Evolutionary conservation across 179 eudicot genomes (phyloP).

Genomic region (Silene noctiflora): DNA sequence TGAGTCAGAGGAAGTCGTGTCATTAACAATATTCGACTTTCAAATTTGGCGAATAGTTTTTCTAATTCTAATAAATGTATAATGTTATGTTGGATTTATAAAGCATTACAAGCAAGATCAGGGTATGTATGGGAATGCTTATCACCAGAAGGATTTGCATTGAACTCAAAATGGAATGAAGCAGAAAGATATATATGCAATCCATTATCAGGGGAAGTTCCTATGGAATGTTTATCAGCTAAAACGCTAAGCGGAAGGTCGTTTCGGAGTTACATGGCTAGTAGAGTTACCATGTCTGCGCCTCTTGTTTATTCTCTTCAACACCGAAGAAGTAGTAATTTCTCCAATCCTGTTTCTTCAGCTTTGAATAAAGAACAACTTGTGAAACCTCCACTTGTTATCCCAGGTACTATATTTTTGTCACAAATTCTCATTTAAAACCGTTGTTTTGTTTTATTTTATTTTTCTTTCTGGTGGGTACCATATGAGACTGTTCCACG

Average conservation of each 20-base stretch:
- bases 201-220: slow-evolving; percentile 88
- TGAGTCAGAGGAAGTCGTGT: too few relatives aligned
- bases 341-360: slow-evolving; percentile 12
- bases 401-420: slow-evolving; percentile 19
- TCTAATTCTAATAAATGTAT: too few relatives aligned
- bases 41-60: too few relatives aligned
- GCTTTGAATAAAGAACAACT: slow-evolving; percentile 23
- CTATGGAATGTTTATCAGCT: slow-evolving; percentile 86
- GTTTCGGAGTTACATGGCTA: slow-evolving; percentile 43
- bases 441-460: not conserved
- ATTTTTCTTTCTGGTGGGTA: not conserved
- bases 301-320: slow-evolving; percentile 66
- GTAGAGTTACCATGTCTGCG: slow-evolving; percentile 81
- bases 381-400: slow-evolving; percentile 16
- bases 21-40: too few relatives aligned
- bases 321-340: slow-evolving; percentile 1
- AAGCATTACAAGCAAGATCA: slow-evolving; percentile 83
- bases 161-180: slow-evolving; percentile 91
- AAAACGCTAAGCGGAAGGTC: slow-evolving; percentile 74
- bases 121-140: slow-evolving; percentile 68
- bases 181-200: slow-evolving; percentile 91
- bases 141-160: slow-evolving; percentile 67
- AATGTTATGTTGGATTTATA: too few relatives aligned
- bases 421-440: too few relatives aligned
- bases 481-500: too few relatives aligned